A percentile compares a stretch with the other conserved stretches of the same genome.
Conservation (phyloP, 2,329 filamentous ascomycete species). For the Pseudocercospora fuligena region DNA sequence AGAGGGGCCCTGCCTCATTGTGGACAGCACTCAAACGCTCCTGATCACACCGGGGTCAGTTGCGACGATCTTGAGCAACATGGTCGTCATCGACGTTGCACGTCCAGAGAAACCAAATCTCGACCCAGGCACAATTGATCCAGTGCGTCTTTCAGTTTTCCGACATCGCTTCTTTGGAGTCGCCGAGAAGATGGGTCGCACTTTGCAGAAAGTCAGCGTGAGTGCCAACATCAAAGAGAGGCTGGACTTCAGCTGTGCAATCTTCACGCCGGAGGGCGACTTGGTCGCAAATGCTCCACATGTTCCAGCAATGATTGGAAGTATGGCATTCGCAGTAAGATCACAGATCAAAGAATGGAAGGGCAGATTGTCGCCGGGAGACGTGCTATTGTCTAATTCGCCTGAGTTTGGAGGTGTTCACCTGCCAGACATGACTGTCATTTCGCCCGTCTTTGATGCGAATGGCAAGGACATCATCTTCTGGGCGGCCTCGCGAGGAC, state of each 20-base stretch:
- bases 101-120: conserved; percentile 26
- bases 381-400: conserved; percentile 49
- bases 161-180: conserved; percentile 64
- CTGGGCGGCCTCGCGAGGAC: conserved; percentile 47
- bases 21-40: conserved; percentile 54
- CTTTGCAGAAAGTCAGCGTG: conserved; percentile 60
- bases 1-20: conserved; percentile 40
- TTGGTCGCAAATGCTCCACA: conserved; percentile 51
- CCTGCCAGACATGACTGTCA: conserved; percentile 50
- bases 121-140: conserved; percentile 44
- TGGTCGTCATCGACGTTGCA: conserved; percentile 46
- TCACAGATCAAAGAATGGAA: conserved; percentile 45
- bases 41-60: conserved; percentile 46
- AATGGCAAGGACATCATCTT: conserved; percentile 41
- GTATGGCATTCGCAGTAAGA: conserved; percentile 50
- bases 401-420: conserved; percentile 48
- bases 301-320: conserved; percentile 49
- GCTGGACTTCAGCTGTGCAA: conserved; percentile 51
- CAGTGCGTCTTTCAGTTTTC: conserved; percentile 60
- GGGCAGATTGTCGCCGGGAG: conserved; percentile 43
- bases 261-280: conserved; percentile 48
- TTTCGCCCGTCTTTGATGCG: conserved; percentile 46
- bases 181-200: conserved; percentile 63
- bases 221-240: conserved; percentile 55
- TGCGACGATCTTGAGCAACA: conserved; percentile 44